Evolutionary conservation across 2,329 filamentous ascomycete genomes (phyloP).

Genomic region (Neospermospora avenae): DNA sequence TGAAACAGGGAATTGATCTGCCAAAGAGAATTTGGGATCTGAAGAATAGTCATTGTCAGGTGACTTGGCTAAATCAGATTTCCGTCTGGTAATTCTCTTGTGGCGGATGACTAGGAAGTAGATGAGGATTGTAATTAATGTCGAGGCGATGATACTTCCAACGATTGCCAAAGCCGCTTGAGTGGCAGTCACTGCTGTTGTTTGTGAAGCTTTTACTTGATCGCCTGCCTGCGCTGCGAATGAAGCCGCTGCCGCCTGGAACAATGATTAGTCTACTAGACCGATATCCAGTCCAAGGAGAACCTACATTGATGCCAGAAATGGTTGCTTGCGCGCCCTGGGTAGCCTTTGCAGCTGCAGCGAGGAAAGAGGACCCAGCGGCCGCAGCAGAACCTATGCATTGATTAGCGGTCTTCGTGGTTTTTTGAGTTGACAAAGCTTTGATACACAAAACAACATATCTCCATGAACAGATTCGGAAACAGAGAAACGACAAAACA

Average conservation of each 20-base stretch:
- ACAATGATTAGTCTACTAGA: background rate
- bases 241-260: conserved; percentile 25
- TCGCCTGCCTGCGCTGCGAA: conserved; percentile 22
- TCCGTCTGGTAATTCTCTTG: conserved; percentile 22
- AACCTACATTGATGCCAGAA: conserved; percentile 24
- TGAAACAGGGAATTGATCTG: conserved; percentile 20
- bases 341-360: conserved; percentile 28
- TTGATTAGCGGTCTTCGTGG: conserved; percentile 3
- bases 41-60: conserved; percentile 14
- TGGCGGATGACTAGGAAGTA: conserved; percentile 39
- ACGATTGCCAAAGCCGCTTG: conserved; percentile 43
- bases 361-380: conserved; percentile 29
- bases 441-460: background rate
- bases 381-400: conserved; percentile 30
- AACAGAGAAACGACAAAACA: background rate
- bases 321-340: conserved; percentile 20
- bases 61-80: conserved; percentile 10
- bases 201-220: conserved; percentile 33
- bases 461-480: background rate
- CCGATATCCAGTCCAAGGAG: background rate
- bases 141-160: conserved; percentile 42
- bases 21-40: conserved; percentile 25
- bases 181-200: conserved; percentile 40
- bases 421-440: background rate
- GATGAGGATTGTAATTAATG: conserved; percentile 39